A percentile compares a stretch with the other conserved stretches of the same genome.
Evolutionary conservation across 2,329 filamentous ascomycete species (phyloP).

Genomic region (Bipolaris sorokiniana): DNA sequence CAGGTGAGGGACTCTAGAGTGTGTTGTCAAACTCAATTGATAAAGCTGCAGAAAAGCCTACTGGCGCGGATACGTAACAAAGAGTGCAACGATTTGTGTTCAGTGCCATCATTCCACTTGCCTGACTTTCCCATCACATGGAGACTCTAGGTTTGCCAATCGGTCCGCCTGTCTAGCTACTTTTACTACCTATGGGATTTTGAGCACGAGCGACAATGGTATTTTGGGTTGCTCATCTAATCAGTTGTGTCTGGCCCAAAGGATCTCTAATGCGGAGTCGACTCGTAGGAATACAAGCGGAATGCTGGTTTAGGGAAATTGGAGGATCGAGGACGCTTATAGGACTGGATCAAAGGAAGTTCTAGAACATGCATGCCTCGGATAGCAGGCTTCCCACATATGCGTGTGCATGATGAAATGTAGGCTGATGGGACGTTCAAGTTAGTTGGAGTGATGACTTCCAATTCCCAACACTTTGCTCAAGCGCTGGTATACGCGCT

Average conservation of each 20-base stretch:
- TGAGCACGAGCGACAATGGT: not conserved
- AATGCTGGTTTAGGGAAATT: not conserved
- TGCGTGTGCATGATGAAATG: not conserved
- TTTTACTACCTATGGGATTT: not conserved
- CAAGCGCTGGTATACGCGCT: not conserved
- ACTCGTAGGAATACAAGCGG: not conserved
- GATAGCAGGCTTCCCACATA: not conserved
- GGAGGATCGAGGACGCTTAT: not conserved
- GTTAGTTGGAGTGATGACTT: not conserved
- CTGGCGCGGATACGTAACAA: too few species aligned
- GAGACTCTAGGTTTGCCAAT: not conserved
- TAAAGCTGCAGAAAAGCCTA: not conserved
- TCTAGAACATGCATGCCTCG: not conserved
- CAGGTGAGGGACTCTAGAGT: not conserved
- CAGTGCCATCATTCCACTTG: not conserved
- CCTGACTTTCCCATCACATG: not conserved
- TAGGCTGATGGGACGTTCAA: not conserved
- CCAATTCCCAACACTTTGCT: too few species aligned
- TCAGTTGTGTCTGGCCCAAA: slow-evolving; percentile 6
- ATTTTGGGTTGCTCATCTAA: not conserved
- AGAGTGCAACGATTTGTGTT: not conserved
- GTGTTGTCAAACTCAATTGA: too few species aligned
- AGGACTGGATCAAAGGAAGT: slow-evolving; percentile 9
- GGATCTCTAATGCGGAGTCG: slow-evolving; percentile 8
- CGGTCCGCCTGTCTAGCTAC: not conserved